These are phyloP conservation scores for Brassica rapa DNA, from an alignment of 345 rosid genomes.

Conservation along the genomic window DNA sequence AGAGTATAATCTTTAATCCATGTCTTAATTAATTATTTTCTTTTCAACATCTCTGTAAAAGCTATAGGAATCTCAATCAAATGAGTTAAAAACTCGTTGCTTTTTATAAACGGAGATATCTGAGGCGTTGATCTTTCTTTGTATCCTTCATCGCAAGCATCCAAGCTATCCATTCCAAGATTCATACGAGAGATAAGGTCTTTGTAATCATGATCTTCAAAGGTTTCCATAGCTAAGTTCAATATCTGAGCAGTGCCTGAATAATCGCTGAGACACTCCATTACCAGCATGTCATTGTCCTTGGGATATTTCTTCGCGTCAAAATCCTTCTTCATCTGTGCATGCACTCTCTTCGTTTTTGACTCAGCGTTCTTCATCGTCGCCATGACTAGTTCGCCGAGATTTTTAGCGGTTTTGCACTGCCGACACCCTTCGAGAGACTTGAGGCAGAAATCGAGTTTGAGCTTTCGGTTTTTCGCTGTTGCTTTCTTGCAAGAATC, in stretches of 20 bases:
- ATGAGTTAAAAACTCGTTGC: neutral
- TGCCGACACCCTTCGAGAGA: neutral
- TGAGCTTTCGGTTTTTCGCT: neutral
- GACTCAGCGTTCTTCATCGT: neutral
- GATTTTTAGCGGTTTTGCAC: neutral
- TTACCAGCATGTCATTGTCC: neutral
- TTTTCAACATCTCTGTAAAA: constrained; percentile 22
- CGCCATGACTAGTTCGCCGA: neutral
- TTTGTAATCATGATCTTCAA: neutral
- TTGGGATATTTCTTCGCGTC: neutral
- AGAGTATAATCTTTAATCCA: neutral
- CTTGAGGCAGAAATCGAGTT: neutral
- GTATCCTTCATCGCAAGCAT: neutral
- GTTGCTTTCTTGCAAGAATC: constrained; percentile 1
- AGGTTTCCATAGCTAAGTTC: neutral
- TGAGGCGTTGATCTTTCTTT: neutral
- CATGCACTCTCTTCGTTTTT: neutral
- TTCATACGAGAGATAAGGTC: neutral
- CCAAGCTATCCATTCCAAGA: neutral
- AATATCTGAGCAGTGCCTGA: neutral
- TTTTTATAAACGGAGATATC: neutral
- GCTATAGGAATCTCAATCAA: neutral
- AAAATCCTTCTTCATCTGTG: neutral
- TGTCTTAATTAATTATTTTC: neutral
- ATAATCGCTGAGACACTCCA: neutral